Evolutionary conservation across 352 stramenopile species (phyloP), one percentile per base, ranked within the genome.

Genomic region (Globisporangium uncinulatum): DNA sequence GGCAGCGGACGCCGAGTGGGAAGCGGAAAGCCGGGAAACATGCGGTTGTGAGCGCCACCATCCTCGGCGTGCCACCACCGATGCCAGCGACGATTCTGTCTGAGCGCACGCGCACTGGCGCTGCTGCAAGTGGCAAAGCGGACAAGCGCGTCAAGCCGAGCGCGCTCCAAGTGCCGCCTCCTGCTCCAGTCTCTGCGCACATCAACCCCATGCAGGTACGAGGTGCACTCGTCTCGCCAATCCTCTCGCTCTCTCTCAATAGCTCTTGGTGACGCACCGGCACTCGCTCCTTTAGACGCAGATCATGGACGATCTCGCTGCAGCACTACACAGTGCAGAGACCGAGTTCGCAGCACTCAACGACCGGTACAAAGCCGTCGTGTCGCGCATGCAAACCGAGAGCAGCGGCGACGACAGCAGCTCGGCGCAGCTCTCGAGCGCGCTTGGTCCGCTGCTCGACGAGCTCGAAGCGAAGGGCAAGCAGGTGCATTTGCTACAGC

Each of bases 401-500:
- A 13, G 43, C 19, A 45, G 45, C 53, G 9, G 45, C 37, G 53
- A 51, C 17, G 34, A 43, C 31, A 51, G 34, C 41, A 59, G 63
- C 36, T 48, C 69, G 31, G 43, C 57, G 0, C 65, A 86, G n/a
- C 57, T 85, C 8, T 79, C 76, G 15, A 70, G 66, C 50, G 64
- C 60, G 14, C 61, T 90, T 4, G 68, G 66, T 2, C 58, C 71
- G 11, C 59, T 87, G 50, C 57, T 88, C 19, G 75, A 88, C 47
- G 77, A 87, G 48, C 58, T 88, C 13, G 76, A 87, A 58, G 63
- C 69, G 41, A 87, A 90, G 61, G 71, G 67, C n/a, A 83, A 81
- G 42, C 73, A 90, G 48, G 57, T 90, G 13, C 76, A 87, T 44
- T 54, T 87, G 46, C 75, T 89, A 34, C 81, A 87, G 43, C 73